phyloP scores from a whole-genome alignment of 2,329 filamentous ascomycete genomes.

The Xylaria sp. region DNA sequence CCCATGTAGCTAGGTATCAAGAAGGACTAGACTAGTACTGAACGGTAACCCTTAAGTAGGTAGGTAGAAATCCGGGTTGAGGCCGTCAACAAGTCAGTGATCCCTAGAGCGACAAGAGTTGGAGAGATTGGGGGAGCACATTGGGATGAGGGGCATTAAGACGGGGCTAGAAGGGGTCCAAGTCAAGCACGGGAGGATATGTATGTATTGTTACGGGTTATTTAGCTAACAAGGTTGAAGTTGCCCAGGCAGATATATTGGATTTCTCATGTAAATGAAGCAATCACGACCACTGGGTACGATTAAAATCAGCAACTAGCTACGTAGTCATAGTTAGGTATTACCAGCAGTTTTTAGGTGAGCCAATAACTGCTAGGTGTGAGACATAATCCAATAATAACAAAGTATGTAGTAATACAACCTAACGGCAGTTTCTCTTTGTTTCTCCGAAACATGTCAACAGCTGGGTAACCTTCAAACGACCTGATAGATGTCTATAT shows the following conservation, averaged over 20 bases:
- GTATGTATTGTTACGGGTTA: background rate
- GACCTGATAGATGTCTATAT: no score
- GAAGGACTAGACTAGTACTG: no score
- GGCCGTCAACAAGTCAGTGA: background rate
- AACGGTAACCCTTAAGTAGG: background rate
- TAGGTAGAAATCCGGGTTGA: background rate
- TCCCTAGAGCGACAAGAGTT: background rate
- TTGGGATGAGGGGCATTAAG: background rate
- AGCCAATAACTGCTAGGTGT: background rate
- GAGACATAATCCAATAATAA: background rate
- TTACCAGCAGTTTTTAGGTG: background rate
- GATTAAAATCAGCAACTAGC: no score
- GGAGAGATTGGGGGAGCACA: background rate
- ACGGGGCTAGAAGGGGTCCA: background rate
- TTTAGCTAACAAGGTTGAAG: background rate
- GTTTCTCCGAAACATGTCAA: background rate
- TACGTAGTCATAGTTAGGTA: background rate
- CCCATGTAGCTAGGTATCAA: background rate
- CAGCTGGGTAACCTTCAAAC: background rate
- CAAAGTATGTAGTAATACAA: background rate
- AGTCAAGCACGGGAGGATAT: background rate
- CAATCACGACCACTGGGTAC: background rate
- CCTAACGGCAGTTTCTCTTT: background rate
- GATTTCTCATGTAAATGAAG: background rate
- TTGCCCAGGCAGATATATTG: background rate